These are phyloP conservation scores for Combretum micranthum DNA, from an alignment of 345 rosid species.

Conservation along the genomic window DNA sequence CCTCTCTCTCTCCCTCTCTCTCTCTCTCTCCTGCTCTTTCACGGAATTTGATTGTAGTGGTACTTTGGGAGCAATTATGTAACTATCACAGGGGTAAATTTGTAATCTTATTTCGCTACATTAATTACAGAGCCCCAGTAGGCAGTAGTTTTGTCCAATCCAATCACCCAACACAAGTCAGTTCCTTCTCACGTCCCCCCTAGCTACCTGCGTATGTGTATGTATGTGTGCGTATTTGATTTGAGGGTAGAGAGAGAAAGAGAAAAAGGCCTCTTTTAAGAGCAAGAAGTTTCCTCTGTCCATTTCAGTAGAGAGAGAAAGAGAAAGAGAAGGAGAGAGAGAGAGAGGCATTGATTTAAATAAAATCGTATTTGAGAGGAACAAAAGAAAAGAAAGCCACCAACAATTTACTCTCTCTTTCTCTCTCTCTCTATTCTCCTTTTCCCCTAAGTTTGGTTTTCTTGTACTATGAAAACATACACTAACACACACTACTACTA, in stretches of 20 bases:
- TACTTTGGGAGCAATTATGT: neutral
- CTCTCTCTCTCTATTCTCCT: no score
- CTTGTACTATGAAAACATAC: no score
- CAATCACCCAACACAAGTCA: slow-evolving; percentile 15
- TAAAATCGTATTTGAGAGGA: slow-evolving; percentile 5
- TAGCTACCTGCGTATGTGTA: no score
- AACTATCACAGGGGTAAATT: slow-evolving; percentile 10
- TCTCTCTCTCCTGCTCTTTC: slow-evolving; percentile 8
- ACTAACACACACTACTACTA: no score
- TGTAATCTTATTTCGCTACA: neutral
- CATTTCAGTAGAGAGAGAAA: neutral
- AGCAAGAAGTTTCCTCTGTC: neutral
- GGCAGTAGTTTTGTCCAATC: slow-evolving; percentile 7
- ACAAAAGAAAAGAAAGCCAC: neutral
- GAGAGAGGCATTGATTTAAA: slow-evolving; percentile 8
- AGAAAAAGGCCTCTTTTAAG: no score
- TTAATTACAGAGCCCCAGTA: slow-evolving; percentile 5
- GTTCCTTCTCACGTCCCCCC: slow-evolving; percentile 16
- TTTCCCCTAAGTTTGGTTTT: no score
- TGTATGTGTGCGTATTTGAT: no score
- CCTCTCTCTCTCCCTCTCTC: slow-evolving; percentile 5
- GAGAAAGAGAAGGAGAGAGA: slow-evolving; percentile 1
- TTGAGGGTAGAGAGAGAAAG: no score
- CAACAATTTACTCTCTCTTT: neutral
- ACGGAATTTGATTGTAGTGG: slow-evolving; percentile 11